A percentile compares a stretch with the other conserved stretches of the same genome.
Conservation (phyloP, 352 stramenopile species). For the Phytopythium sindhum region DNA sequence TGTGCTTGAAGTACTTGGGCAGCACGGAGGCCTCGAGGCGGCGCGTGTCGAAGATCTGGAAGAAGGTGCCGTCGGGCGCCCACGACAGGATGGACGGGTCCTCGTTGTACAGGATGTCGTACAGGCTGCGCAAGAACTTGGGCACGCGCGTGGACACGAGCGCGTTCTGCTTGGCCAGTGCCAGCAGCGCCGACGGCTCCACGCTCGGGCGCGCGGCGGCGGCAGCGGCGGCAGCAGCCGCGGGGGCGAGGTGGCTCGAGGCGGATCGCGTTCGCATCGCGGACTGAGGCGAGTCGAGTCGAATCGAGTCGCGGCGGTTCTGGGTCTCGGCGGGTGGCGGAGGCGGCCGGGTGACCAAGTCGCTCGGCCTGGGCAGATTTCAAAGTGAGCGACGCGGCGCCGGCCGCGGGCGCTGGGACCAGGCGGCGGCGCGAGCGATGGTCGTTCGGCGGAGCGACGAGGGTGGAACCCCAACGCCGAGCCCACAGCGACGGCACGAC, state of each 20-base stretch:
- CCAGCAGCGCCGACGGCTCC: neutral
- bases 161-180: constrained; percentile 1
- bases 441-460: neutral
- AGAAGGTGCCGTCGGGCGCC: constrained; percentile 60
- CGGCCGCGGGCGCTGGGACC: neutral
- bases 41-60: constrained; percentile 66
- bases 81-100: constrained; percentile 68
- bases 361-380: no score
- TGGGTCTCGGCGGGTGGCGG: neutral
- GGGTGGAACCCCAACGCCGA: neutral
- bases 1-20: constrained; percentile 93
- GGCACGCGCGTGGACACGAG: constrained; percentile 43
- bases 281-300: no score
- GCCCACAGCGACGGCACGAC: neutral
- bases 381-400: neutral
- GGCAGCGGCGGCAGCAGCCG: neutral
- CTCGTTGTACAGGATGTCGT: constrained; percentile 72
- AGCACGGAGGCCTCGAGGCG: constrained; percentile 73
- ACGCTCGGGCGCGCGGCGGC: neutral
- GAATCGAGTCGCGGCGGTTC: neutral
- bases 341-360: neutral
- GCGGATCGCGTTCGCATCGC: neutral
- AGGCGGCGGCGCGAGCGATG: neutral
- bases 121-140: constrained; percentile 79
- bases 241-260: neutral